Evolutionary conservation across 441 rosid species (phyloP), one percentile per base, ranked within the genome.

Genomic region (Pelargonium myrrhifolium): DNA sequence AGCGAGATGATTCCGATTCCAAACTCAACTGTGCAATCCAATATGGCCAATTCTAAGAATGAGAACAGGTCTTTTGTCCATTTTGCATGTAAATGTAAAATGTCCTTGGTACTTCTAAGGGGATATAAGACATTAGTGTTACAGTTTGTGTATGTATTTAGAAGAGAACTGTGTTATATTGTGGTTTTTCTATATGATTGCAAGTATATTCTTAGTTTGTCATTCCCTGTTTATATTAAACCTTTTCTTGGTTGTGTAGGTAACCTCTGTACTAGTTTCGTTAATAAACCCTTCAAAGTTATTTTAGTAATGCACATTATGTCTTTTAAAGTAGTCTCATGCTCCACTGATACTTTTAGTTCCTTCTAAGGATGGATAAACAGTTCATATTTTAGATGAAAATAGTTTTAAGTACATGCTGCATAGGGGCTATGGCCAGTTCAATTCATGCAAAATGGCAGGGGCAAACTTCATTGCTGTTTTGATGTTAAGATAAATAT

Each of bases 31-130:
- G 77, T 81, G 79, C 84, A 71, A 65, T 74, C 81, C 79, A 81
- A 79, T 81, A 76, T 86, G 88, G 87, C 84, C 83, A 67, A 81
- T 82, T 81, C 86, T 83, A 86, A 78, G 78, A 78, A 82, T 59
- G 94, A 86, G 78, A 88, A 83, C 85, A 88, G 92, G 94, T 88
- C 82, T 85, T 83, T 81, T 83, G 88, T 83, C 78, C 77, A 82
- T 86, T 80, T 75, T 85, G 82, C 85, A 72, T 84, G 88, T 88
- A 85, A 82, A 82, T 77, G 86, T 83, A 74, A 77, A 73, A 26
- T 83, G 84, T 83, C 77, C 81, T 81, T 69, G 74, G 80, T 73
- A 70, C 76, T 76, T 68, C 65, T 82, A 58, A 73, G 55, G 81
- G 73, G 80, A 82, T 75, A 59, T 76, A 72, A 63, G 79, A 70